Base-by-base conservation (phyloP, 140 eudicot species). In the Anethum foeniculum region DNA sequence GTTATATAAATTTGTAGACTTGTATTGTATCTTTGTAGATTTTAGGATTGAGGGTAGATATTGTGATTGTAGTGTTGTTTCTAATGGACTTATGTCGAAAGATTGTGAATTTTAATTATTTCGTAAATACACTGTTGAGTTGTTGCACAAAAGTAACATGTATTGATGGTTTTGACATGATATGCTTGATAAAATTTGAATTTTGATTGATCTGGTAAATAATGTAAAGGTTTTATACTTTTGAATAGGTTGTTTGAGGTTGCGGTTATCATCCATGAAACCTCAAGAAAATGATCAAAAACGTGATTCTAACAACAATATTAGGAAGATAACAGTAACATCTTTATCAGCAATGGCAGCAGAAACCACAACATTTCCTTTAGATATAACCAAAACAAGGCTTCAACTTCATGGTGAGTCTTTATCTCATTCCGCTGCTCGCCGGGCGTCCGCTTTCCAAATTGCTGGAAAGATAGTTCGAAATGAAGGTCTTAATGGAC, bases 311-410 rank as follows among this genome's bases (percentile, higher is more conserved):
- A 49, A 43, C 38, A 34, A 43, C 3, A 30, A 32, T 36, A 23
- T 86, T 54, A 81, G 44, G 83, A 90, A 88, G 86, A 75, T 92
- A 79, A 72, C 84, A 14, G 82, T 94, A 52, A 84, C 97, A 69
- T 90, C 96, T 18, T 71, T 92, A 10, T 90, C 98, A 18, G 96
- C 98, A 10, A 88, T 87, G 91, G 90, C 78, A 78, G 98, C 98
- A 36, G 98, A 94, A 60, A 86, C 91, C 84, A 46, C 95, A 73
- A 94, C 98, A 3, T 94, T 94, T 79, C 98, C 98, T 4, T 89
- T 94, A 25, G 98, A 94, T 83, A 85, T 94, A n/a, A 90, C 88
- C 27, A 94, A 94, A 80, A 94, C 98, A 10, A 82, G 96, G 49
- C 97, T 94, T 67, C 98, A 94, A 54, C 86, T 93, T 74, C 94